phyloP scores from a whole-genome alignment of 306 rosid species.

The Leucaena leucocephala region DNA sequence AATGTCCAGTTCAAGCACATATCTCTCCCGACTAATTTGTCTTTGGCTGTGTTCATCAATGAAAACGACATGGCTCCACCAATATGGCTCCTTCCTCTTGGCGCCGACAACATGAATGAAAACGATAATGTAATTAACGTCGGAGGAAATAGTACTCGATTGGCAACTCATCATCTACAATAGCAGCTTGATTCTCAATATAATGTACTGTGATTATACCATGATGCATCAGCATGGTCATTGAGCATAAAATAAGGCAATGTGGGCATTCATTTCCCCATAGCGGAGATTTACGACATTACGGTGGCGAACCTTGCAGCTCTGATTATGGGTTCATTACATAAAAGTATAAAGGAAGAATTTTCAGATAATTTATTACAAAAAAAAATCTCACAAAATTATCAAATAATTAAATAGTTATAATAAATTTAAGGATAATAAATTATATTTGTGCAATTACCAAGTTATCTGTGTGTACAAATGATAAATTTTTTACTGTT shows the following conservation, averaged over 20 bases:
- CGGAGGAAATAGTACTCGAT: constrained; percentile 32
- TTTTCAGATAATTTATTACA: no score
- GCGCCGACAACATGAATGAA: constrained; percentile 42
- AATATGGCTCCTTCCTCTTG: constrained; percentile 62
- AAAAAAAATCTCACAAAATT: no score
- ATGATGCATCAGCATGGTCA: constrained; percentile 8
- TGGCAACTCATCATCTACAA: constrained; percentile 23
- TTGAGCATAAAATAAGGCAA: constrained; percentile 26
- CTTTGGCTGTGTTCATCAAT: constrained; percentile 29
- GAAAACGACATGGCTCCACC: constrained; percentile 55
- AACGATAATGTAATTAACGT: constrained; percentile 52
- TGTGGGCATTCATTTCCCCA: constrained; percentile 30
- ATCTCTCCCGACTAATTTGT: constrained; percentile 31
- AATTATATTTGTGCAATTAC: no score
- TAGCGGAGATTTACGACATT: neutral
- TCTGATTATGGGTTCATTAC: constrained; percentile 18
- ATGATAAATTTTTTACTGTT: no score
- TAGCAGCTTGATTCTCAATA: constrained; percentile 24
- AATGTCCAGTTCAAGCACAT: constrained; percentile 48
- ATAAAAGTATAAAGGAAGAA: neutral
- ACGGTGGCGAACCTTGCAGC: constrained; percentile 28
- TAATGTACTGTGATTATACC: constrained; percentile 15
- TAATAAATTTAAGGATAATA: no score
- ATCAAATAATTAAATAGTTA: no score
- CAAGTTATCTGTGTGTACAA: no score